Evolutionary conservation across 2,329 filamentous ascomycete genomes (phyloP), one percentile per base, ranked within the genome.

Genomic region (Scytalidium sp.): DNA sequence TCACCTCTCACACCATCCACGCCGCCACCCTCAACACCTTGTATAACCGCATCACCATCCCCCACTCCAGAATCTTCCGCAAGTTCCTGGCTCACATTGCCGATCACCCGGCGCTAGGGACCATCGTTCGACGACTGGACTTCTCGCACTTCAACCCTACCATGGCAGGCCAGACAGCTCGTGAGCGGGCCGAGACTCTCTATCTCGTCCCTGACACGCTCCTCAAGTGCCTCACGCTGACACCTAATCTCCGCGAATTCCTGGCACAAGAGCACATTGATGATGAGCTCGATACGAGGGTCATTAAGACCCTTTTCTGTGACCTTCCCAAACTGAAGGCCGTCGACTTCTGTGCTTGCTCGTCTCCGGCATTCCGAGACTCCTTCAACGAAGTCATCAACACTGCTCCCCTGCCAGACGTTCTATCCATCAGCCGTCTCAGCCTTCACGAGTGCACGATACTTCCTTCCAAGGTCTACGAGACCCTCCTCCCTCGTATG

Each of bases 61-160:
- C 89, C 5, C 88, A 92, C 73, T 93, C 89, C 21, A 76, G 84
- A 52, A 90, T 91, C 65, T 94, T 92, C 71, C 84, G 84, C 64
- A 93, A 93, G 69, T 90, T 91, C 59, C 78, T 91, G 44, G 75
- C 76, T 50, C 88, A 89, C 61, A 75, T 93, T 56, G 73, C 75
- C 42, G 72, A 79, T 51, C 84, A 91, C 64, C 80, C 83, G 2
- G 75, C 83, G 8, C 75, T 92, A 47, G 89, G 88, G 42, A 85
- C 83, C 39, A 83, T 92, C 60, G 87, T 93, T 41, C 83, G 87
- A 50, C 85, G 89, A 45, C 73, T 93, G 42, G 89, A 94, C 70
- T 92, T 94, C 62, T 91, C 87, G 54, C 88, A 92, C 73, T 92
- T 92, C 70, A 92, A 90, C 65, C 88, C 88, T 19, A 83, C 87